phyloP scores from a whole-genome alignment of 805 yeast genomes.

The Monosporozyma yasuniensis region DNA sequence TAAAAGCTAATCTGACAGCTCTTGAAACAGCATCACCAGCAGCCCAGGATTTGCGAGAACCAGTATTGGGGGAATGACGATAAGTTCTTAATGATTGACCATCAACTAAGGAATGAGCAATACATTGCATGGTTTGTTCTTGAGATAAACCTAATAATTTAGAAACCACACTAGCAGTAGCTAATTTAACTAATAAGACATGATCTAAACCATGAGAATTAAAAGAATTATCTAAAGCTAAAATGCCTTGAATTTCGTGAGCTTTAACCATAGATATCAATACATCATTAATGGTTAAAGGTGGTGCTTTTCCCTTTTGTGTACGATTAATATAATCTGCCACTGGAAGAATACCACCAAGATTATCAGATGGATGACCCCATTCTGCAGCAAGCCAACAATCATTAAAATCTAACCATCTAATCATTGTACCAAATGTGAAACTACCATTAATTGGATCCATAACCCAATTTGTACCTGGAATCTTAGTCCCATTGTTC shows the following conservation, averaged over 20 bases:
- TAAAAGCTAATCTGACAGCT: slow-evolving; percentile 47
- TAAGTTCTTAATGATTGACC: slow-evolving; percentile 52
- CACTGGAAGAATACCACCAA: slow-evolving; percentile 51
- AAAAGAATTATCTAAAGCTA: slow-evolving; percentile 53
- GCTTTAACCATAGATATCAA: slow-evolving; percentile 53
- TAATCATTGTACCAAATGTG: slow-evolving; percentile 45
- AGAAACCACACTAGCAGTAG: slow-evolving; percentile 52
- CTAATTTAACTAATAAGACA: slow-evolving; percentile 49
- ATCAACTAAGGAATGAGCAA: slow-evolving; percentile 54
- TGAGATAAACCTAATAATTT: slow-evolving; percentile 42
- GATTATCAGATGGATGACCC: slow-evolving; percentile 59
- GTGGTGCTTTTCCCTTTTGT: slow-evolving; percentile 33
- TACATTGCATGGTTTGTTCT: slow-evolving; percentile 45
- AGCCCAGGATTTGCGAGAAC: slow-evolving; percentile 58
- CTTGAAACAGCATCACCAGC: slow-evolving; percentile 56
- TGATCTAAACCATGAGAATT: slow-evolving; percentile 54
- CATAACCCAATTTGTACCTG: slow-evolving; percentile 42
- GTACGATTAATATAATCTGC: slow-evolving; percentile 47
- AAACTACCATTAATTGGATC: slow-evolving; percentile 55
- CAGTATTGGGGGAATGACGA: slow-evolving; percentile 57
- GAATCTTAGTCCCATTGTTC: slow-evolving; percentile 46
- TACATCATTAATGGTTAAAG: slow-evolving; percentile 41
- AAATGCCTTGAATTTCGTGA: slow-evolving; percentile 52
- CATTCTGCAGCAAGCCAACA: slow-evolving; percentile 65
- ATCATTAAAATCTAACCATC: slow-evolving; percentile 57